Evolutionary conservation across 2,329 filamentous ascomycete species (phyloP), one percentile per base, ranked within the genome.

Genomic region (Fusarium papillatum): DNA sequence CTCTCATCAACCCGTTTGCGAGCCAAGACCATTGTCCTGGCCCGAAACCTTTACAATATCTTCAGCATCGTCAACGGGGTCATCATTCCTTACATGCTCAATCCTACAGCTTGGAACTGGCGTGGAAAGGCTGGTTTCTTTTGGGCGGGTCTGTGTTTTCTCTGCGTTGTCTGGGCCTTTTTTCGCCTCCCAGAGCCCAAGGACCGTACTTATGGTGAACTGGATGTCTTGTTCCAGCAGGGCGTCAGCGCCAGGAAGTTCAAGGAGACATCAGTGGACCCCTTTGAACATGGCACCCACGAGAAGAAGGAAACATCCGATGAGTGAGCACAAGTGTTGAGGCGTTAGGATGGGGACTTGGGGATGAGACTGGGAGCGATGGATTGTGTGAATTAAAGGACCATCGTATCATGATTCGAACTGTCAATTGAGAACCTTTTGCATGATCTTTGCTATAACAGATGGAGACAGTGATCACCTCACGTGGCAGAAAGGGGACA

Each of bases 1-100:
- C 80, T 83, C 13, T 77, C 80, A 7, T 79, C 82, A 7, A 82
- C 81, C 17, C 80, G 82, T 16, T 77, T 85, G 22, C 80, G 83
- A 6, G 76, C 80, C 64, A 82, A 82, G 68, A 82, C 81, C 2
- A 79, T 83, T 29, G 79, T 77, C 26, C 72, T 83, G 6, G 79
- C 79, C 7, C 79, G 80, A 41, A 78, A 74, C 63, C 59, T 76
- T 26, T 82, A 83, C 75, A 80, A 81, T 69, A 29, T 77, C 22
- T 66, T 71, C 29, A 66, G 69, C 62, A 75, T 79, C 31, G 65
- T 78, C 66, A 70, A 62, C 67, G 78, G 46, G 41, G 62, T 75
- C 17, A 69, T 74, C 10, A 68, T 71, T 38, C 74, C 75, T 2
- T 77, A 78, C 60, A 69, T 80, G 64, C 78, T 81, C 13, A 80